Evolutionary conservation across 2,329 filamentous ascomycete genomes (phyloP), one percentile per base, ranked within the genome.

Genomic region (Sporothrix pseudoabietina): DNA sequence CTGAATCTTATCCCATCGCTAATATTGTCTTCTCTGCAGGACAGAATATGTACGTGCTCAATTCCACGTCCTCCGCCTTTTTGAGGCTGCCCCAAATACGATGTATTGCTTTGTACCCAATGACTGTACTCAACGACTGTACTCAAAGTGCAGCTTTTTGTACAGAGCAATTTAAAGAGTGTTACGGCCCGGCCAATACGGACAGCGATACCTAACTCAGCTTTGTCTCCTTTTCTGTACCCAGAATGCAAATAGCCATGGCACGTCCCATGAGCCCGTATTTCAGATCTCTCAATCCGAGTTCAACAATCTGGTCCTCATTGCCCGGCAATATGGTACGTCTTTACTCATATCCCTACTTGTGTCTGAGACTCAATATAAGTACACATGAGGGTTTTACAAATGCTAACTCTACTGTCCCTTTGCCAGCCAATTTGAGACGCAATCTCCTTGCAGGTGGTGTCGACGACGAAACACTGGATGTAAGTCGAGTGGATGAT

Each of bases 291-390:
- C 87, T 52, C 88, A 85, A 78, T 79, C 81, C 69, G 89, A 94
- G 78, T 88, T 93, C 80, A 85, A 90, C 69, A 80, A 80, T 68
- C 83, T 94, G 74, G 84, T 89, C 76, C 80, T 85, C 73, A 76
- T 77, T 72, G 82, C 84, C 69, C 83, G 82, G 74, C 85, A 90
- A 79, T 90, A 89, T 78, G 82, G 89, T 90, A 84, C 69, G 76
- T 73, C 57, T 32, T 19, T 8, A 26, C 47, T 26, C 52, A 26
- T 5, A 12, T 10, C 52, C 52, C 22, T 55, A n/a, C 52, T 26
- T 55, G 52, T 22, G 35, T 16, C 52, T 26, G 26, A 26, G 26
- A 26, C 26, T 26, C 26, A 26, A 26, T 26, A 26, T 26, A 26
- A 26, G 26, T 26, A 26, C 26, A 2, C 26, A 26, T 26, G 2